A percentile compares a stretch with the other conserved stretches of the same genome.
Evolutionary conservation across 73 alveolate genomes (phyloP).

Genomic region (Tetrahymena malaccensis): DNA sequence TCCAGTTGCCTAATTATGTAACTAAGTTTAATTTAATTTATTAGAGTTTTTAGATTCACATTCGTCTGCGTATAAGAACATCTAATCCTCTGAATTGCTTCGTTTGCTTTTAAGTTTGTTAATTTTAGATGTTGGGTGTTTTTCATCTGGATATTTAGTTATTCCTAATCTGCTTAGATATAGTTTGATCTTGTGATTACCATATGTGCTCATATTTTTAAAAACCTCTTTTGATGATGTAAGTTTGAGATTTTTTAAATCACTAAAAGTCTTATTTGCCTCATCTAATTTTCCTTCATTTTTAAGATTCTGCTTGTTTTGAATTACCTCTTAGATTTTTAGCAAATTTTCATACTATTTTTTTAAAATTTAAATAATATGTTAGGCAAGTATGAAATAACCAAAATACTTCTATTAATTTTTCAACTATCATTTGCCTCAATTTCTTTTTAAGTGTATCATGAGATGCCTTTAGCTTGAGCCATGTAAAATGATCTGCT

Average conservation of each 20-base stretch:
- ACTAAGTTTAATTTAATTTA: no score
- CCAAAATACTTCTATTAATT: background rate
- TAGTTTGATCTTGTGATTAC: background rate
- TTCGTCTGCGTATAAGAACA: background rate
- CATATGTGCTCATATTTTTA: background rate
- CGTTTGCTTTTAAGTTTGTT: background rate
- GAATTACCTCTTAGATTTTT: slow-evolving; percentile 3
- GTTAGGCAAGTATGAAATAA: background rate
- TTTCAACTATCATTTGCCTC: slow-evolving; percentile 27
- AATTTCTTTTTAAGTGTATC: slow-evolving; percentile 7
- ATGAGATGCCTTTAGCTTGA: slow-evolving; percentile 8
- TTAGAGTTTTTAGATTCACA: background rate
- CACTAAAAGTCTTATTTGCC: background rate
- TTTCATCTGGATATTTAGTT: background rate
- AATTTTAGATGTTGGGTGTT: background rate
- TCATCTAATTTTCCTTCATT: background rate
- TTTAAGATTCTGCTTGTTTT: background rate
- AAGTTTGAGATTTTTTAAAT: background rate
- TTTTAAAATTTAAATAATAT: background rate
- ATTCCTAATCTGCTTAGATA: background rate
- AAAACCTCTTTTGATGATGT: background rate
- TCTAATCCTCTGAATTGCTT: background rate
- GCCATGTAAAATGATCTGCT: slow-evolving; percentile 25
- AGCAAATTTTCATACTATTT: slow-evolving; percentile 20
- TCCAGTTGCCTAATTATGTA: background rate